A percentile compares a stretch with the other conserved stretches of the same genome.
Evolutionary conservation across 768 basidiomycete species (phyloP).

Genomic region (Leccinum uliginosum): DNA sequence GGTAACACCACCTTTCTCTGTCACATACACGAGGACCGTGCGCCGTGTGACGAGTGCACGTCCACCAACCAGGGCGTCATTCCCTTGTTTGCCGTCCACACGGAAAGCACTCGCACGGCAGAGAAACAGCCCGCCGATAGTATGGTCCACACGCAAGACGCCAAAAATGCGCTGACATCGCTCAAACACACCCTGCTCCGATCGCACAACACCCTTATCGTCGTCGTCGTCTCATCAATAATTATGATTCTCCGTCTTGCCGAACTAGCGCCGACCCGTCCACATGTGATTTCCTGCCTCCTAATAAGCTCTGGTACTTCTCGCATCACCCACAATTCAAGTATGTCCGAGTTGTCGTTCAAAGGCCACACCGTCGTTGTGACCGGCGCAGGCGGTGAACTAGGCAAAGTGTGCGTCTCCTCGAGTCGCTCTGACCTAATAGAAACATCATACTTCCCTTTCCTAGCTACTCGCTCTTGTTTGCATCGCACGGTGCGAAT

Average conservation of each 20-base stretch:
- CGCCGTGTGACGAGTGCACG: constrained; percentile 63
- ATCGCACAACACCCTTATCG: constrained; percentile 35
- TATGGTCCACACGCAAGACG: constrained; percentile 28
- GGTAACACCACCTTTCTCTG: constrained; percentile 68
- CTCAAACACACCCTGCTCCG: constrained; percentile 65
- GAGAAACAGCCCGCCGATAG: constrained; percentile 22
- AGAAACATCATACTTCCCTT: not conserved
- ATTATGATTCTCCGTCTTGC: constrained; percentile 20
- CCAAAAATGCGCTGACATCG: constrained; percentile 61
- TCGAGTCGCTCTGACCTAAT: not conserved
- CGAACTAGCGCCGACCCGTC: not conserved
- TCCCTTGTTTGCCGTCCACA: constrained; percentile 42
- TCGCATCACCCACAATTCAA: not conserved
- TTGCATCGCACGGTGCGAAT: constrained; percentile 90
- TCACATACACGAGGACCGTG: constrained; percentile 60
- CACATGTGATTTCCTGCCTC: constrained; percentile 13
- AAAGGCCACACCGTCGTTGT: constrained; percentile 88
- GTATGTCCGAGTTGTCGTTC: constrained; percentile 56
- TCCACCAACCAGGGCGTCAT: constrained; percentile 51
- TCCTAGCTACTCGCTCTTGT: constrained; percentile 80
- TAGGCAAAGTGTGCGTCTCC: constrained; percentile 78
- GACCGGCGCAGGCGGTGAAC: constrained; percentile 93
- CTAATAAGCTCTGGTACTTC: not conserved
- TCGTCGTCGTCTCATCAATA: constrained; percentile 15
- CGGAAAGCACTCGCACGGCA: constrained; percentile 9